These are phyloP conservation scores for Venturia nashicola DNA, from an alignment of 2,329 filamentous ascomycete species.

Conservation along the genomic window DNA sequence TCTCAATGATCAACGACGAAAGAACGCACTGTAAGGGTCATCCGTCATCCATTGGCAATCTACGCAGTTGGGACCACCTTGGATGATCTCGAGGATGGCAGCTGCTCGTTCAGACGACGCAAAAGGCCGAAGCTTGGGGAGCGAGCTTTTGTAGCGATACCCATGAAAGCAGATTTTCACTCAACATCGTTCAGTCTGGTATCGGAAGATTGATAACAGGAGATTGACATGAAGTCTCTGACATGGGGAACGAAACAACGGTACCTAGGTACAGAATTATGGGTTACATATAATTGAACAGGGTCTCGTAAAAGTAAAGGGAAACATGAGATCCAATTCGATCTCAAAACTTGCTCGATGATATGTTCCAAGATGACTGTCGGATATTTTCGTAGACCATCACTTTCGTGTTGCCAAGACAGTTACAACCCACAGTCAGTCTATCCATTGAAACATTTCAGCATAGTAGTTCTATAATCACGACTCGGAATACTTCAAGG, in stretches of 20 bases:
- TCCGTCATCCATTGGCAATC: neutral
- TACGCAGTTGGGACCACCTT: neutral
- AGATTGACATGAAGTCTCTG: neutral
- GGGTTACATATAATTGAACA: neutral
- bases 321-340: neutral
- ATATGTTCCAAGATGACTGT: neutral
- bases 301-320: neutral
- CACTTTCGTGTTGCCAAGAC: neutral
- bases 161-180: no score
- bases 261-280: no score
- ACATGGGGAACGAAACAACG: neutral
- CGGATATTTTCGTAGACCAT: neutral
- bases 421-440: no score
- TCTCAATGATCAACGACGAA: neutral
- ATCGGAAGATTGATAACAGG: neutral
- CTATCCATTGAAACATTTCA: no score
- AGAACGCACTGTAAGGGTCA: neutral
- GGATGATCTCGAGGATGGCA: neutral
- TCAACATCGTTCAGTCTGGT: neutral
- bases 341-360: neutral
- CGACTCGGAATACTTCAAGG: no score
- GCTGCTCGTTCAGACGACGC: neutral
- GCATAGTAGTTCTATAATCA: no score
- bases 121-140: neutral
- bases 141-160: neutral